Conservation (phyloP, 768 basidiomycete species). For the Trametes maxima region DNA sequence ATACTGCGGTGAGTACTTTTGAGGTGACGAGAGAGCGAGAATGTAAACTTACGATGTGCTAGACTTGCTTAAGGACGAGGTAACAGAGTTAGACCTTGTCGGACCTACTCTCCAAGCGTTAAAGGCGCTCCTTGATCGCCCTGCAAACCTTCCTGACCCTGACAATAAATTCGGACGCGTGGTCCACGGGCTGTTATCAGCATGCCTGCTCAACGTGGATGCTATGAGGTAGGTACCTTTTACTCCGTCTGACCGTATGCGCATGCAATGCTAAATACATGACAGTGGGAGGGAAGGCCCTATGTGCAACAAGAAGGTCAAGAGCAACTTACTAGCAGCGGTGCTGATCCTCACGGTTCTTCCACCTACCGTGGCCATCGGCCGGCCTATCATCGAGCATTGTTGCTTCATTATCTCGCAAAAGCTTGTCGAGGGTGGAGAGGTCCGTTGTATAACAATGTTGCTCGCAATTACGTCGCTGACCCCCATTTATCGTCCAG, state of each 20-base stretch:
- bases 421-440: constrained; percentile 67
- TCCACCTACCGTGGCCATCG: constrained; percentile 65
- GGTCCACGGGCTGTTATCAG: constrained; percentile 81
- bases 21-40: neutral
- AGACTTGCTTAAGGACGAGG: constrained; percentile 89
- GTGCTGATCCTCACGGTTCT: constrained; percentile 85
- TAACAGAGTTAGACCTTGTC: constrained; percentile 74
- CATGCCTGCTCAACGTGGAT: constrained; percentile 84
- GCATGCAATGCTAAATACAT: constrained; percentile 11
- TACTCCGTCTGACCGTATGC: neutral
- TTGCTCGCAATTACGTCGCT: neutral
- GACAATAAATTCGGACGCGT: constrained; percentile 58
- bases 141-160: constrained; percentile 43
- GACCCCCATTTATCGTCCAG: constrained; percentile 39
- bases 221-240: constrained; percentile 77
- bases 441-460: constrained; percentile 46
- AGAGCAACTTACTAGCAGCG: constrained; percentile 85
- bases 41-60: neutral
- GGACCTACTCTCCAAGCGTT: constrained; percentile 80
- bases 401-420: constrained; percentile 84
- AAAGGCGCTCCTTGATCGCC: constrained; percentile 69
- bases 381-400: constrained; percentile 78
- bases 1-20: constrained; percentile 61
- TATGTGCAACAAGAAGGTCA: constrained; percentile 80
- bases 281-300: constrained; percentile 76